These are phyloP conservation scores for Clarireedia monteithiana DNA, from an alignment of 2,329 filamentous ascomycete species.

Conservation along the genomic window DNA sequence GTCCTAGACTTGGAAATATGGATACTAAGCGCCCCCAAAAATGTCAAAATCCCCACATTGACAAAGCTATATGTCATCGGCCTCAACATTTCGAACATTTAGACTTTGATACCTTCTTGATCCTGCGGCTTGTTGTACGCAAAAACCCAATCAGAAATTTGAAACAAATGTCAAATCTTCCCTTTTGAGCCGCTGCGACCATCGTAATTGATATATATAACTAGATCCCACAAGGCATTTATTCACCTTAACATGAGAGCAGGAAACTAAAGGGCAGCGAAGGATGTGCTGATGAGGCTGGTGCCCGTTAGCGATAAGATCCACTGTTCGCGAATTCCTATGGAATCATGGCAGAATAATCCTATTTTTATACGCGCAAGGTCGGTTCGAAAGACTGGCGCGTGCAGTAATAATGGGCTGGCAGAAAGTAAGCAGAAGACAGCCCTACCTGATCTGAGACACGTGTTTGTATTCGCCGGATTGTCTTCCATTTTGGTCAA, in stretches of 20 bases:
- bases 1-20: too few species aligned
- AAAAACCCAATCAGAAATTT: background rate
- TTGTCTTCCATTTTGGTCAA: background rate
- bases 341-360: background rate
- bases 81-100: background rate
- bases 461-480: background rate
- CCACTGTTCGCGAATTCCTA: background rate
- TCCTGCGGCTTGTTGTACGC: background rate
- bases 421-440: background rate
- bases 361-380: background rate
- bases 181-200: background rate
- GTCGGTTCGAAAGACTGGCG: background rate
- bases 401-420: background rate
- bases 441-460: slow-evolving; percentile 3
- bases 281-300: slow-evolving; percentile 1
- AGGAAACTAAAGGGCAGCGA: background rate
- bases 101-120: background rate
- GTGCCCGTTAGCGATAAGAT: background rate
- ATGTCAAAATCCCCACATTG: too few species aligned
- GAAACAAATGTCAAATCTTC: background rate
- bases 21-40: too few species aligned
- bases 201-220: background rate
- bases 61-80: background rate
- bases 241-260: background rate
- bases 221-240: background rate